Percentiles rank a stretch among this genome's conserved stretches.
These are phyloP conservation scores for Pseudogymnoascus sp. DNA, from an alignment of 2,329 filamentous ascomycete genomes.

Conservation along the genomic window DNA sequence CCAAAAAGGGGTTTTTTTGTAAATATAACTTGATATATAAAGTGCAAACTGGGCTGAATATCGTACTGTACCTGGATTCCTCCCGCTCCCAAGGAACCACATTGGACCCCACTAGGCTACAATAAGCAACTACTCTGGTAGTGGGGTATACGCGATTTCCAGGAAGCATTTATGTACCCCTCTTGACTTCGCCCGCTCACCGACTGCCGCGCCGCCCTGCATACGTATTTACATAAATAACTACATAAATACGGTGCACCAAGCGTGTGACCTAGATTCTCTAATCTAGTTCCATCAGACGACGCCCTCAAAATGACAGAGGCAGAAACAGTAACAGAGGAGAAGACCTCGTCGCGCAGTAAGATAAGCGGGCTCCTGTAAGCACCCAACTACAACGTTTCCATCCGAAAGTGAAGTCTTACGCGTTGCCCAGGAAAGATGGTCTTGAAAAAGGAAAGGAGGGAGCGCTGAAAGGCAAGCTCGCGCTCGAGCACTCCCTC, in stretches of 20 bases:
- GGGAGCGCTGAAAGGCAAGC: conserved; percentile 34
- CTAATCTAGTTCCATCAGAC: neutral
- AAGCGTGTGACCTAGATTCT: neutral
- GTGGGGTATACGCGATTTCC: neutral
- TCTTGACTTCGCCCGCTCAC: conserved; percentile 6
- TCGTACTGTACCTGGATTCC: conserved; percentile 5
- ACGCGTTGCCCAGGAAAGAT: neutral
- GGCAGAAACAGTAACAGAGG: conserved; percentile 9
- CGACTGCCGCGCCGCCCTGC: neutral
- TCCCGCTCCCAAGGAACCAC: neutral
- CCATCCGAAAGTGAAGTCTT: neutral
- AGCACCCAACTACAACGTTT: neutral
- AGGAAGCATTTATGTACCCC: neutral
- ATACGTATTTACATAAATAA: conserved; percentile 6
- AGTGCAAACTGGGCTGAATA: neutral
- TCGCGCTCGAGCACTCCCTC: conserved; percentile 36
- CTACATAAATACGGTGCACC: neutral
- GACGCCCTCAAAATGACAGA: neutral
- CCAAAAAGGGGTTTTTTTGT: neutral
- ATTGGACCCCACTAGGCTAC: neutral
- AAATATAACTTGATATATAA: neutral
- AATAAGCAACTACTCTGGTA: neutral
- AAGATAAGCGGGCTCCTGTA: neutral
- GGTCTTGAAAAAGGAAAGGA: conserved; percentile 18
- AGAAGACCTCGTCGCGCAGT: conserved; percentile 3